phyloP scores from a whole-genome alignment of 768 basidiomycete species.

The Hericium alpestre region DNA sequence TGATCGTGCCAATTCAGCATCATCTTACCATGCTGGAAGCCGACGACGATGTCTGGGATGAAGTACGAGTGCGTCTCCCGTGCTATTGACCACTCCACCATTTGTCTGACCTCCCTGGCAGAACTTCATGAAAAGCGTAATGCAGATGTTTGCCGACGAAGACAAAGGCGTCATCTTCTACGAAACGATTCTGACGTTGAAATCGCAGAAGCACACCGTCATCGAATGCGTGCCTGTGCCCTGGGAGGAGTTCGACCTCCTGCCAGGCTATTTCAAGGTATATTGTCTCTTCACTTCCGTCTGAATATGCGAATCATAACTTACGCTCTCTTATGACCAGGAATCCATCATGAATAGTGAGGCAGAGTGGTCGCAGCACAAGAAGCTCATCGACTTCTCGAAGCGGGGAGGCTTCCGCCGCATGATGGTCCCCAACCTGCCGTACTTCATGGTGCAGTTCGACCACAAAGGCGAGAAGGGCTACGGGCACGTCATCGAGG shows the following conservation, averaged over 20 bases:
- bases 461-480: conserved; percentile 97
- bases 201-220: conserved; percentile 80
- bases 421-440: conserved; percentile 91
- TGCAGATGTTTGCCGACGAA: conserved; percentile 87
- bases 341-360: conserved; percentile 93
- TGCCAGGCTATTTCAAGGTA: conserved; percentile 91
- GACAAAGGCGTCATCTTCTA: conserved; percentile 93
- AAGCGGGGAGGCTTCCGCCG: conserved; percentile 86
- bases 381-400: conserved; percentile 92
- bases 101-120: conserved; percentile 14
- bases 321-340: conserved; percentile 31
- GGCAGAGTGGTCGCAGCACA: conserved; percentile 97
- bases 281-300: conserved; percentile 9
- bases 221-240: conserved; percentile 93
- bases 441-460: conserved; percentile 98
- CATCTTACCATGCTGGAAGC: conserved; percentile 84
- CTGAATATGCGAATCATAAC: neutral
- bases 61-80: conserved; percentile 65
- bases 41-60: conserved; percentile 98
- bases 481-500: conserved; percentile 97
- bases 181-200: conserved; percentile 83
- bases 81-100: neutral
- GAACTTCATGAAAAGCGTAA: conserved; percentile 86
- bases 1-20: conserved; percentile 95
- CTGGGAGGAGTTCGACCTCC: conserved; percentile 75